Conservation (phyloP, 306 rosid genomes). For the Begonia fuchsioides region DNA sequence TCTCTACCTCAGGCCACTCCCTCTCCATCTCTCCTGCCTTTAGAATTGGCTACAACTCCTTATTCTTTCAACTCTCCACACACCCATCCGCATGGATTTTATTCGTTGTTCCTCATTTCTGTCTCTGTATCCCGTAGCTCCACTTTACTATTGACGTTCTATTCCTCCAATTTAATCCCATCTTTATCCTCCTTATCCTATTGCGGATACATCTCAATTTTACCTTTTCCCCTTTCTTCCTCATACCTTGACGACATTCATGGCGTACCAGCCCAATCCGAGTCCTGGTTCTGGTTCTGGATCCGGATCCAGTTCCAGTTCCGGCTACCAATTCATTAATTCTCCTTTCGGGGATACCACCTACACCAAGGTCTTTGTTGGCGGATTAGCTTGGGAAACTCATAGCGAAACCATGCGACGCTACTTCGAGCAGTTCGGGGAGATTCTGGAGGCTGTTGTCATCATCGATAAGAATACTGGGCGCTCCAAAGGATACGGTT, state of each 20-base stretch:
- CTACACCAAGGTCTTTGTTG: slow-evolving; percentile 87
- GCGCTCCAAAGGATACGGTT: slow-evolving; percentile 97
- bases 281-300: slow-evolving; percentile 61
- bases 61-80: background rate
- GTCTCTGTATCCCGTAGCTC: background rate
- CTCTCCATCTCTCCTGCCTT: background rate
- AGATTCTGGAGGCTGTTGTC: slow-evolving; percentile 91
- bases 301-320: slow-evolving; percentile 84
- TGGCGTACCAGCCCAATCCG: slow-evolving; percentile 73
- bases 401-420: slow-evolving; percentile 86
- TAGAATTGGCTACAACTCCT: background rate
- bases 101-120: background rate
- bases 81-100: background rate
- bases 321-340: slow-evolving; percentile 53
- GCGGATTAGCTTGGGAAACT: slow-evolving; percentile 96
- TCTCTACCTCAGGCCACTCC: background rate
- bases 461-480: slow-evolving; percentile 85
- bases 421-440: slow-evolving; percentile 72
- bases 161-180: slow-evolving; percentile 1
- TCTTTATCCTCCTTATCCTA: background rate
- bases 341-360: slow-evolving; percentile 95
- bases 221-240: background rate
- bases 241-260: slow-evolving; percentile 15
- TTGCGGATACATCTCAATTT: background rate
- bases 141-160: background rate